phyloP scores from a whole-genome alignment of 345 rosid species.

The Garcia nutans region DNA sequence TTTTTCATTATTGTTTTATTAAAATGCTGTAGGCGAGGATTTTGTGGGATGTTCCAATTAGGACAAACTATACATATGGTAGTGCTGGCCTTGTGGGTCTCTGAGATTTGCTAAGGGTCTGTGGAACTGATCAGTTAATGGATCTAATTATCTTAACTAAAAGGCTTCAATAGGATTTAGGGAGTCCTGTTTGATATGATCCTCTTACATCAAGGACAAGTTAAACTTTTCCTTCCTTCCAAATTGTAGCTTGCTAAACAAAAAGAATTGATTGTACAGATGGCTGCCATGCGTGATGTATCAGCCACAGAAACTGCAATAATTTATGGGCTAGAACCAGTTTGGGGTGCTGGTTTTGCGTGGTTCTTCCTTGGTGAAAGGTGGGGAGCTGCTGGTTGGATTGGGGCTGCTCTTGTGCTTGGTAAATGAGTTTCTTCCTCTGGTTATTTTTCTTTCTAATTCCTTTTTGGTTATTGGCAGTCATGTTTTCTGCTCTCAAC shows the following conservation, averaged over 20 bases:
- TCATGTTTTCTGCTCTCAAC: too few relatives aligned
- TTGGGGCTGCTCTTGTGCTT: constrained; percentile 62
- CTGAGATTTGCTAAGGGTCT: neutral
- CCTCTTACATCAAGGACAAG: neutral
- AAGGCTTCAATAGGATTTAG: neutral
- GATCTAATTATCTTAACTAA: neutral
- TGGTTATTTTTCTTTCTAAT: constrained; percentile 5
- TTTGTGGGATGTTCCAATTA: neutral
- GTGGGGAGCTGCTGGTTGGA: constrained; percentile 61
- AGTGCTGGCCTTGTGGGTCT: neutral
- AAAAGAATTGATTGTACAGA: constrained; percentile 33
- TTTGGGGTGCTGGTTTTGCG: constrained; percentile 69
- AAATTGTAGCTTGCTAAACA: neutral
- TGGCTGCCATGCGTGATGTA: constrained; percentile 57
- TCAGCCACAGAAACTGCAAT: constrained; percentile 59
- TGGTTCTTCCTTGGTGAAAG: constrained; percentile 74
- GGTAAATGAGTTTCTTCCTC: constrained; percentile 32
- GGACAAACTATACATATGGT: neutral
- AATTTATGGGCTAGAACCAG: constrained; percentile 65
- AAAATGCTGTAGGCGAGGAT: neutral
- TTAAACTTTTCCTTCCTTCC: neutral
- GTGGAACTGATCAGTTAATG: neutral
- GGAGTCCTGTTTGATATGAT: neutral
- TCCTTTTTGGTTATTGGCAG: neutral
- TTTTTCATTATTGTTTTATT: neutral